These are phyloP conservation scores for Sphagnurus paluster DNA, from an alignment of 1,284 basidiomycete genomes.

Conservation along the genomic window DNA sequence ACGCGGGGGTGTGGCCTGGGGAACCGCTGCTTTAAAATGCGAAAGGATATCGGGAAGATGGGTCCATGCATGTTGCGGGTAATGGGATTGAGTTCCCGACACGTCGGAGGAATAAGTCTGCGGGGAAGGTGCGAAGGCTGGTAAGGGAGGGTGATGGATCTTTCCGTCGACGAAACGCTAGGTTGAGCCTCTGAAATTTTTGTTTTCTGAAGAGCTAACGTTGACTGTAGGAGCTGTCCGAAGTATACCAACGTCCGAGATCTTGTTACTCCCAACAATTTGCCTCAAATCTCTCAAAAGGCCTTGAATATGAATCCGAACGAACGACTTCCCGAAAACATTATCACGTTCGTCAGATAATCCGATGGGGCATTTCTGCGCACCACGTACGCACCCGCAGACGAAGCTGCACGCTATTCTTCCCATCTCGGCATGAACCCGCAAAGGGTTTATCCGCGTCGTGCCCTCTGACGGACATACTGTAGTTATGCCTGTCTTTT, in stretches of 20 bases:
- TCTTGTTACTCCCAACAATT: slow-evolving; percentile 38
- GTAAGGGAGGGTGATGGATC: slow-evolving; percentile 28
- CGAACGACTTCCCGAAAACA: slow-evolving; percentile 48
- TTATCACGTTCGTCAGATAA: slow-evolving; percentile 50
- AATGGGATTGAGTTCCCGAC: slow-evolving; percentile 63
- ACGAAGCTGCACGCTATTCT: slow-evolving; percentile 38
- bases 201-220: neutral
- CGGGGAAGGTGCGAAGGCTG: slow-evolving; percentile 43
- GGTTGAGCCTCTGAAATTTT: slow-evolving; percentile 38
- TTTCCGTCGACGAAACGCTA: slow-evolving; percentile 54
- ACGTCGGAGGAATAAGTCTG: slow-evolving; percentile 61
- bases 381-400: slow-evolving; percentile 43
- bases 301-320: slow-evolving; percentile 30
- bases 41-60: slow-evolving; percentile 22
- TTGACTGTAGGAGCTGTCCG: slow-evolving; percentile 53
- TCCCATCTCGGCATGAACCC: slow-evolving; percentile 67
- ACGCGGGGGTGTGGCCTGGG: slow-evolving; percentile 49
- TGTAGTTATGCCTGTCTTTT: slow-evolving; percentile 60
- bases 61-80: slow-evolving; percentile 47
- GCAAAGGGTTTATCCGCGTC: slow-evolving; percentile 60
- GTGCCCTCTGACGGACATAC: slow-evolving; percentile 54
- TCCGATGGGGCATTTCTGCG: slow-evolving; percentile 60
- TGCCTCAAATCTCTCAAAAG: slow-evolving; percentile 38
- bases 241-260: slow-evolving; percentile 64
- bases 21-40: slow-evolving; percentile 52